phyloP scores from a whole-genome alignment of 2,329 filamentous ascomycete genomes.

The Ophiostoma tasmaniense region DNA sequence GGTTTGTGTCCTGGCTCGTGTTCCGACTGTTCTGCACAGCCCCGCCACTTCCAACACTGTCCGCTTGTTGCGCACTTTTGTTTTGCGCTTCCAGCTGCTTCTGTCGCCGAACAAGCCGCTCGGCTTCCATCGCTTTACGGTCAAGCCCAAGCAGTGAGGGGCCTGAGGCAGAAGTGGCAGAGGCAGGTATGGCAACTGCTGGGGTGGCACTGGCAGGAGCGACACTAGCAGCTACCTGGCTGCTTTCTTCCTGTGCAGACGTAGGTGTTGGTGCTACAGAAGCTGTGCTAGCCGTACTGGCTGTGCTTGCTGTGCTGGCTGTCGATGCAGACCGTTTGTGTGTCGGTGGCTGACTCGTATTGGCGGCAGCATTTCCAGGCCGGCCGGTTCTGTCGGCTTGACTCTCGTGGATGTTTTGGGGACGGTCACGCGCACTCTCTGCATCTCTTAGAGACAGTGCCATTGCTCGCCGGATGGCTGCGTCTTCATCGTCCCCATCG shows the following conservation, averaged over 20 bases:
- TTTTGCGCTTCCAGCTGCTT: conserved; percentile 37
- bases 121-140: conserved; percentile 76
- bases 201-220: not conserved
- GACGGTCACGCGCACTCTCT: conserved; percentile 2
- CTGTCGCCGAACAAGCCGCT: conserved; percentile 61
- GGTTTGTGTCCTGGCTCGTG: not conserved
- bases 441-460: conserved; percentile 43
- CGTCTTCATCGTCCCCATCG: conserved; percentile 42
- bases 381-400: not conserved
- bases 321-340: not conserved
- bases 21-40: not conserved
- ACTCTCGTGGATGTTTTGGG: too few species aligned
- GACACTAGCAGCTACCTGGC: not conserved
- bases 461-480: conserved; percentile 52
- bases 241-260: not conserved
- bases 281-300: not conserved
- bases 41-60: not conserved
- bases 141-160: conserved; percentile 48
- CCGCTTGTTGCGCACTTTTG: not conserved
- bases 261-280: not conserved
- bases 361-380: not conserved
- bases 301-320: not conserved
- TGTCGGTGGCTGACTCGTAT: not conserved
- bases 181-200: not conserved
- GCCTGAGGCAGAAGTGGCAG: not conserved